Evolutionary conservation across 2,329 filamentous ascomycete genomes (phyloP).

Genomic region (Escovopsis sp.): DNA sequence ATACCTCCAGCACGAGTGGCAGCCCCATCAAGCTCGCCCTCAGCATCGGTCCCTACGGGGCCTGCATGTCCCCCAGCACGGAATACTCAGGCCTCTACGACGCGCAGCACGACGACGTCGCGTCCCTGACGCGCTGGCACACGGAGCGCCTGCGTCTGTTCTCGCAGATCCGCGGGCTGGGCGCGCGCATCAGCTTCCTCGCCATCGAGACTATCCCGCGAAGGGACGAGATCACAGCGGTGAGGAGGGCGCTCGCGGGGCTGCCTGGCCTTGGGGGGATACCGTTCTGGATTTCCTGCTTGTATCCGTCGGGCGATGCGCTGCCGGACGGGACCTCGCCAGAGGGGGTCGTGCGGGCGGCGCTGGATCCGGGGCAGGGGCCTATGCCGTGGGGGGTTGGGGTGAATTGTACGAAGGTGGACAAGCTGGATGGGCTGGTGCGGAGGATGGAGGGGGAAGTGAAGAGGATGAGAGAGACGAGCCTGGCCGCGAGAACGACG

Average conservation of each 20-base stretch:
- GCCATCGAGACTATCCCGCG: conserved; percentile 53
- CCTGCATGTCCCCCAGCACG: conserved; percentile 47
- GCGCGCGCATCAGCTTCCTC: conserved; percentile 32
- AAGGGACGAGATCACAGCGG: conserved; percentile 44
- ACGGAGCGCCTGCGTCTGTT: conserved; percentile 37
- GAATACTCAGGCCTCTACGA: conserved; percentile 52
- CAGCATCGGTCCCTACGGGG: conserved; percentile 51
- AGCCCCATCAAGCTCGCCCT: conserved; percentile 39
- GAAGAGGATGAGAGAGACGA: conserved; percentile 17
- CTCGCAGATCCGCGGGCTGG: conserved; percentile 19
- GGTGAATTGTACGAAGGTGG: conserved; percentile 54
- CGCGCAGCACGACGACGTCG: conserved; percentile 24
- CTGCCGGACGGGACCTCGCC: conserved; percentile 41
- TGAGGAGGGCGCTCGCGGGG: conserved; percentile 28
- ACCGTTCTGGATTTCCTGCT: conserved; percentile 46
- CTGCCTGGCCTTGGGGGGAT: conserved; percentile 11
- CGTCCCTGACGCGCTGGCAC: conserved; percentile 41
- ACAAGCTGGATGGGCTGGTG: conserved; percentile 42
- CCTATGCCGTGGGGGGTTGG: conserved; percentile 44
- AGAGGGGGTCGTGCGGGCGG: conserved; percentile 18
- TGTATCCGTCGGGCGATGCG: conserved; percentile 39
- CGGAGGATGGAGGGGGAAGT: conserved; percentile 37
- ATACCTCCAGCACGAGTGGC: no score
- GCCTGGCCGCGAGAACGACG: no score
- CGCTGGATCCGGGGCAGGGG: conserved; percentile 17